A percentile compares a stretch with the other conserved stretches of the same genome.
Conservation (phyloP, 2,329 filamentous ascomycete genomes). For the Didymella glomerata region DNA sequence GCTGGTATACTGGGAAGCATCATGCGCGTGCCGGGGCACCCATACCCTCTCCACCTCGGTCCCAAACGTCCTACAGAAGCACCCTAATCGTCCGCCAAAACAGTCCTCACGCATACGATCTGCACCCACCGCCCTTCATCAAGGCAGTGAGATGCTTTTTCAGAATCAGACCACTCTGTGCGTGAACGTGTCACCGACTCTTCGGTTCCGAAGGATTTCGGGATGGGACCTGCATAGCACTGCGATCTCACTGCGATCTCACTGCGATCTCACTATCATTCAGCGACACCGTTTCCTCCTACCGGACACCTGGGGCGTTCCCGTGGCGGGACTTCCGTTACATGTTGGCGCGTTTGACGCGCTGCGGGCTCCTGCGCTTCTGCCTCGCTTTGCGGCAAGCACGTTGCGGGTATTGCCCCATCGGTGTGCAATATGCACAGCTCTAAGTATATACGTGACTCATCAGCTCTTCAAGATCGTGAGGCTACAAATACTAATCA, state of each 20-base stretch:
- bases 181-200: conserved; percentile 6
- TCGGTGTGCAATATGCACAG: conserved; percentile 5
- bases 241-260: not conserved
- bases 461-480: not conserved
- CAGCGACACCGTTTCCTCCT: conserved; percentile 2
- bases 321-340: not conserved
- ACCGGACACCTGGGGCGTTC: not conserved
- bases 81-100: conserved; percentile 4
- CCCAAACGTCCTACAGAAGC: conserved; percentile 1
- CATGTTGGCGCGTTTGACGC: conserved; percentile 14
- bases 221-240: conserved; percentile 7
- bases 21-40: conserved; percentile 1
- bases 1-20: conserved; percentile 11
- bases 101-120: conserved; percentile 4
- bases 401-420: not conserved
- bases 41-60: not conserved
- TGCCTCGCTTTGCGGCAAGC: not conserved
- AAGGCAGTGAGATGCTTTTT: conserved; percentile 10
- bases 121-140: not conserved
- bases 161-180: conserved; percentile 16
- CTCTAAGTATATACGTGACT: not conserved
- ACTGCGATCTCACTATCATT: not conserved
- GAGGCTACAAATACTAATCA: no score
- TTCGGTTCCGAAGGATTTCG: not conserved
- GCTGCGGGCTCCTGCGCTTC: not conserved